Base-by-base conservation (phyloP, 2,329 filamentous ascomycete genomes). In the Graphilbum ipis-grandicollis region DNA sequence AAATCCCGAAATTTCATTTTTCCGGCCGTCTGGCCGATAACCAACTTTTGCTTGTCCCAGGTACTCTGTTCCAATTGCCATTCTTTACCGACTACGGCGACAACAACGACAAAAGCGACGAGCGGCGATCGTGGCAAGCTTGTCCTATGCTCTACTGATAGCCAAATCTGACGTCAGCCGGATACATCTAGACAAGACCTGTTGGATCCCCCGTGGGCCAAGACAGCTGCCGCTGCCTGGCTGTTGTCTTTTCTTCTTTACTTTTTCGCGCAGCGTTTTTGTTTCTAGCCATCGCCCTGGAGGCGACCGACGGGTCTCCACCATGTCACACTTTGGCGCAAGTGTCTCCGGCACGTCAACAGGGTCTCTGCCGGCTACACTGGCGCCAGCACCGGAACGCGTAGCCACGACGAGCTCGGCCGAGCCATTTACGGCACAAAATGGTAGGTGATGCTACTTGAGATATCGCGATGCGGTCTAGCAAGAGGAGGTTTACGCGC, bases 1-100 rank as follows among this genome's bases (percentile, higher is more conserved):
- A 31, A 31, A 38, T 29, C 37, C 37, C 9, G 5, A 31, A 25
- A 29, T 35, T 38, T 38, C 18, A 25, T 30, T 38, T 38, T 35
- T 35, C 28, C 32, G 23, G 13, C 19, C 5, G 10, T 31, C 18
- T 31, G 29, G 8, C n/a, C 15, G 29, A 19, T 21, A n/a, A 33
- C n/a, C n/a, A 31, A 7, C 28, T 22, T n/a, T 23, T 19, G 5
- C 5, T 14, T 18, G 10, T 8, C 18, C 30, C 17, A 31, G 5
- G 15, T 18, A 18, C n/a, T n/a, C n/a, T 31, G 8, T 19, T 15
- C 9, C 15, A 7, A 28, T 28, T n/a, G 26, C 9, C 26, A 5
- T 28, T n/a, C 12, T 5, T n/a, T 13, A 13, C 9, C 26, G 12
- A 12, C 26, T 7, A 28, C 26, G 14, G 5, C 26, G 26, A 9